A percentile compares a stretch with the other conserved stretches of the same genome.
Conservation (phyloP, 2,329 filamentous ascomycete species). For the Neoarthrinium moseri region DNA sequence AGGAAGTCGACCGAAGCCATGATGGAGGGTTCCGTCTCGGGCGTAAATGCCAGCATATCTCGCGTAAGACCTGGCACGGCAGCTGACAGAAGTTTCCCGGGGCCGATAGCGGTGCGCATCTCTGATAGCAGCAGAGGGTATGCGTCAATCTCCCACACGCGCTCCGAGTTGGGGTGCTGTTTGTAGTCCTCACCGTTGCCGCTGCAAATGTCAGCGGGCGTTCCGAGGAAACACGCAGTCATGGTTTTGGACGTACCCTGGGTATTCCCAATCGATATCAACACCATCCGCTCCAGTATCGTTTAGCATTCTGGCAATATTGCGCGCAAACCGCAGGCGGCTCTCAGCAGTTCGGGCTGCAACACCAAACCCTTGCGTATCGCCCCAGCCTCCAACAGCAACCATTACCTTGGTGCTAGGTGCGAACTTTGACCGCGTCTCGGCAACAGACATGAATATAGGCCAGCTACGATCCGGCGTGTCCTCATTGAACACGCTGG, state of each 20-base stretch:
- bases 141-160: constrained; percentile 57
- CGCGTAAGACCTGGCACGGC: constrained; percentile 61
- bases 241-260: constrained; percentile 18
- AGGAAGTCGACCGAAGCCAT: constrained; percentile 62
- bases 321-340: constrained; percentile 54
- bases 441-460: constrained; percentile 47
- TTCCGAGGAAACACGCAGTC: background rate
- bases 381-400: constrained; percentile 66
- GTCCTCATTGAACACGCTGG: constrained; percentile 45
- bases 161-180: constrained; percentile 55
- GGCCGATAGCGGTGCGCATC: constrained; percentile 57
- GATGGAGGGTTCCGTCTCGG: constrained; percentile 55
- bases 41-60: constrained; percentile 69
- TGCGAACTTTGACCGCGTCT: constrained; percentile 51
- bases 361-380: constrained; percentile 53
- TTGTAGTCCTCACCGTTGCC: constrained; percentile 72
- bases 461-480: constrained; percentile 45
- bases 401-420: constrained; percentile 58
- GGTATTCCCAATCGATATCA: constrained; percentile 68
- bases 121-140: constrained; percentile 61
- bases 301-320: constrained; percentile 53
- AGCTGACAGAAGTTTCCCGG: constrained; percentile 60
- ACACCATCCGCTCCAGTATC: constrained; percentile 59
- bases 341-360: constrained; percentile 46
- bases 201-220: constrained; percentile 27